Base-by-base conservation (phyloP, 805 yeast genomes). In the Yamadazyma olivae region DNA sequence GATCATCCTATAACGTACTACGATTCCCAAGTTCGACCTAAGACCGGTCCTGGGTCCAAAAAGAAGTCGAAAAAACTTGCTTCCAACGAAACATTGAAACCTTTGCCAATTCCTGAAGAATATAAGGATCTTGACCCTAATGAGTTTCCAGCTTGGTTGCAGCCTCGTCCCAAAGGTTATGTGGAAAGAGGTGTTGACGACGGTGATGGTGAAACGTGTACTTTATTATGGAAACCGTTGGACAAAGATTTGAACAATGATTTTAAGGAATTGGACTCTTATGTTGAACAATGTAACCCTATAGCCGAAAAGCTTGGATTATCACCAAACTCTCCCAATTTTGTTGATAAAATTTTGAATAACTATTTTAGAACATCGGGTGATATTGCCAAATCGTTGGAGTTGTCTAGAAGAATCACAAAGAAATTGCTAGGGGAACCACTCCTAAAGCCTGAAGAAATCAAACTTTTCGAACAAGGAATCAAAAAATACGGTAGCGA, bases 171-270 rank as follows among this genome's bases (percentile, higher is more conserved):
- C 0, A 67, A 70, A 33, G 95, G 95, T 0, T 88, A 86, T 55
- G 63, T 85, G 5, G 95, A 88, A 50, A 71, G 98, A 49, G 97
- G 97, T 1, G 79, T 75, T 3, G 84, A 81, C 49, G 78, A 73
- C 15, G 71, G 71, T 1, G 58, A 50, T 15, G 71, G 64, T 0
- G 53, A 65, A n/a, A 79, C 88, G 0, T 65, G 71, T 16, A 74
- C 79, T 0, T 57, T 87, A 5, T 57, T 82, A 49, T 93, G 96
- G 95, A 73, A 70, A 46, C 61, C 67, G 21, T 69, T 71, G 0
- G 53, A 53, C 5, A 45, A 40, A 1, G 71, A 64, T 33, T 28
- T 42, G 12, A 36, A 36, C 4, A 53, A 54, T 5, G 45, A 56
- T n/a, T 57, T 61, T 29, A 40, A 46, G 18, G 50, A 55, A 10